These are phyloP conservation scores for Dimocarpus longan DNA, from an alignment of 345 rosid genomes.

Conservation along the genomic window DNA sequence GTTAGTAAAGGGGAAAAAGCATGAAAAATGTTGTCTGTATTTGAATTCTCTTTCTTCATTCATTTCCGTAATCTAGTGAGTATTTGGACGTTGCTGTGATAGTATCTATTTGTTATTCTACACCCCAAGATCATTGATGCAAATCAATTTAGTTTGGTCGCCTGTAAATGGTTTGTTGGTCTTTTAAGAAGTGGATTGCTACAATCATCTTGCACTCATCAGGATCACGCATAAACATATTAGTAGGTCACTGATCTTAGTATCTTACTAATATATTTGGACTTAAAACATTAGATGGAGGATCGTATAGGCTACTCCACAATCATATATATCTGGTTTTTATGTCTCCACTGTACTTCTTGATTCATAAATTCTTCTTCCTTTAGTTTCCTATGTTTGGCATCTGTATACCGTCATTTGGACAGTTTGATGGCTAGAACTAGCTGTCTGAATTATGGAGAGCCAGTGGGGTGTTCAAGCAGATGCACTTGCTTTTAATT, in stretches of 20 bases:
- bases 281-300: neutral
- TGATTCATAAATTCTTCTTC: neutral
- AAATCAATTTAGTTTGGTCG: neutral
- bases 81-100: too few species aligned
- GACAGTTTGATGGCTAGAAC: neutral
- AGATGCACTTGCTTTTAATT: neutral
- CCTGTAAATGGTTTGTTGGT: neutral
- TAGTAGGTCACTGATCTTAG: neutral
- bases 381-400: neutral
- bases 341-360: neutral
- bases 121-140: neutral
- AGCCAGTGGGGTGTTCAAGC: neutral
- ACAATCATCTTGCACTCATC: neutral
- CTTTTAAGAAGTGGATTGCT: neutral
- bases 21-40: neutral
- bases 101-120: neutral
- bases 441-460: neutral
- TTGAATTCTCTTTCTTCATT: neutral
- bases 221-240: neutral
- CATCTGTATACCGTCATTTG: neutral
- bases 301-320: neutral
- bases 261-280: neutral
- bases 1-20: neutral
- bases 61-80: too few species aligned
- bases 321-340: neutral